Evolutionary conservation across 2,329 filamentous ascomycete genomes (phyloP).

Genomic region (Sporothrix humicola): DNA sequence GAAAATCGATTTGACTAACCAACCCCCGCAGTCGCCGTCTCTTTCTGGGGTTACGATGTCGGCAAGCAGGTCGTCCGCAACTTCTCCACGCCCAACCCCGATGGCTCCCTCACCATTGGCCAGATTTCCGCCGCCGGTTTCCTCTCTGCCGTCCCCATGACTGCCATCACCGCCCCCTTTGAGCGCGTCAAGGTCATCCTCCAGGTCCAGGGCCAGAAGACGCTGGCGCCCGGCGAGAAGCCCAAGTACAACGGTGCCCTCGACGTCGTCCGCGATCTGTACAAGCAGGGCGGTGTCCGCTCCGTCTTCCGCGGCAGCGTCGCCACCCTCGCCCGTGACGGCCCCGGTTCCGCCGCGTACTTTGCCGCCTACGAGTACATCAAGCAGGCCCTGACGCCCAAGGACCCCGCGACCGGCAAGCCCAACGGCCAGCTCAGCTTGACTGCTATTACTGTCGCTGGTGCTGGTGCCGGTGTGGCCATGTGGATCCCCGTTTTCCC

Average conservation of each 20-base stretch:
- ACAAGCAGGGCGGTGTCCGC: constrained; percentile 85
- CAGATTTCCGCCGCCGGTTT: constrained; percentile 93
- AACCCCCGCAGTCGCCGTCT: constrained; percentile 64
- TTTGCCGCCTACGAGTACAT: constrained; percentile 97
- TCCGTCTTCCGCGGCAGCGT: constrained; percentile 90
- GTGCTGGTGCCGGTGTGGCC: constrained; percentile 88
- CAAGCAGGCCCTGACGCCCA: constrained; percentile 84
- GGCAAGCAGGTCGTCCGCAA: constrained; percentile 85
- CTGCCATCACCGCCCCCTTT: constrained; percentile 96
- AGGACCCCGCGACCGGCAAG: constrained; percentile 74
- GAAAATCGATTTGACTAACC: not conserved
- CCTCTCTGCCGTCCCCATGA: constrained; percentile 98
- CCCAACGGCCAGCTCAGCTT: constrained; percentile 77
- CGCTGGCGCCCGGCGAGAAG: constrained; percentile 84
- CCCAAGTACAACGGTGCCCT: constrained; percentile 85
- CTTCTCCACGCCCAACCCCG: constrained; percentile 67
- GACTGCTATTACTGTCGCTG: constrained; percentile 81
- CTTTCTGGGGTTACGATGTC: constrained; percentile 88
- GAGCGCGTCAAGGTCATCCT: constrained; percentile 98
- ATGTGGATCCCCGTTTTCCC: constrained; percentile 99
- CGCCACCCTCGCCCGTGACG: constrained; percentile 92
- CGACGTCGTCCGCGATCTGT: constrained; percentile 92
- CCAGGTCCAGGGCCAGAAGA: constrained; percentile 93
- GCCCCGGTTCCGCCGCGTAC: constrained; percentile 90
- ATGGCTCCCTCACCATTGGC: constrained; percentile 76